phyloP scores from a whole-genome alignment of 306 rosid species.

The Quercus bicolor region DNA sequence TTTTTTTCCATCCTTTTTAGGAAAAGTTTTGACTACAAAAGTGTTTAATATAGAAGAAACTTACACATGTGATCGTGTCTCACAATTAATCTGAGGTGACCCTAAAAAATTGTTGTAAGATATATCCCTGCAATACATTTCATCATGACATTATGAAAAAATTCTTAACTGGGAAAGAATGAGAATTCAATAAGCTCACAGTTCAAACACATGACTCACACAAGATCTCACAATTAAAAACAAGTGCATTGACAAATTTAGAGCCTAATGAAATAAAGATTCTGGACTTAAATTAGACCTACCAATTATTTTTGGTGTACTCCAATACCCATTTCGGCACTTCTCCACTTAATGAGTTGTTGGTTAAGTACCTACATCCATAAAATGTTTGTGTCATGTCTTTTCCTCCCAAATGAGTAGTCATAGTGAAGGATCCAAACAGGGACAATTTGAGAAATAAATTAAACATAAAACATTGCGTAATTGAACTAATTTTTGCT shows the following conservation, averaged over 20 bases:
- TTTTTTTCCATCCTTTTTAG: not conserved
- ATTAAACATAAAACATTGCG: not conserved
- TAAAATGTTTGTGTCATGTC: not conserved
- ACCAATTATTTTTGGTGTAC: constrained; percentile 31
- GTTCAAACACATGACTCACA: not conserved
- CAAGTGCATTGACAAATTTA: not conserved
- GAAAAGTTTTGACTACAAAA: not conserved
- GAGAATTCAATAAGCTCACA: not conserved
- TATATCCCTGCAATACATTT: constrained; percentile 64
- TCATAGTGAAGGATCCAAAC: not conserved
- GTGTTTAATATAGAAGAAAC: constrained; percentile 19
- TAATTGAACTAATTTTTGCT: not conserved
- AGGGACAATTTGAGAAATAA: not conserved
- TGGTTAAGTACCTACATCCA: constrained; percentile 61
- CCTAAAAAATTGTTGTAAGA: constrained; percentile 71
- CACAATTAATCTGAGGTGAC: constrained; percentile 27
- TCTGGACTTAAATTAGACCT: constrained; percentile 19
- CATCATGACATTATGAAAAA: constrained; percentile 8
- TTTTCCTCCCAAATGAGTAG: not conserved
- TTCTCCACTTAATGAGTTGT: constrained; percentile 59
- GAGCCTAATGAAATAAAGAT: constrained; percentile 1
- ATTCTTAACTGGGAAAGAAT: not conserved
- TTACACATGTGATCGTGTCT: constrained; percentile 42
- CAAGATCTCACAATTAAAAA: not conserved
- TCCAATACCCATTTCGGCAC: constrained; percentile 52